phyloP scores from a whole-genome alignment of 2,329 filamentous ascomycete genomes.

The Zymoseptoria tritici region DNA sequence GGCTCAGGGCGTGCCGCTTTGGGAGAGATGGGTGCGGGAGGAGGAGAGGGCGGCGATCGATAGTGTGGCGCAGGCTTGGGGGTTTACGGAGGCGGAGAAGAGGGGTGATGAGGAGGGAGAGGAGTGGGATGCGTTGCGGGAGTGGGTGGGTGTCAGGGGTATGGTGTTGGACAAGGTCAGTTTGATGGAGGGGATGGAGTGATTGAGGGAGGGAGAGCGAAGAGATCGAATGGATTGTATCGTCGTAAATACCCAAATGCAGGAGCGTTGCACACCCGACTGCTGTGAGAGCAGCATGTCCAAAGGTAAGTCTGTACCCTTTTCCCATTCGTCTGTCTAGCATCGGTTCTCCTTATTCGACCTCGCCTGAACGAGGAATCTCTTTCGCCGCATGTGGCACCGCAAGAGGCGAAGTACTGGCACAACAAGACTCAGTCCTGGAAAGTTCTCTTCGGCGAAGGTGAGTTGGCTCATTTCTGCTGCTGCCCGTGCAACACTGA shows the following conservation, averaged over 20 bases:
- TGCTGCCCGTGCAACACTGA: not conserved
- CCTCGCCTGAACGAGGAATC: too few relatives aligned
- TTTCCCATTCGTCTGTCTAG: not conserved
- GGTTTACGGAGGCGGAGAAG: slow-evolving; percentile 72
- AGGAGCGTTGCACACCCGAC: not conserved
- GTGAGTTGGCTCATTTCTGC: not conserved
- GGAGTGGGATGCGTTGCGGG: slow-evolving; percentile 79
- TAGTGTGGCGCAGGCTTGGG: slow-evolving; percentile 80
- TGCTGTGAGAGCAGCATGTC: not conserved
- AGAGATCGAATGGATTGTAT: not conserved
- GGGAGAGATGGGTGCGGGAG: slow-evolving; percentile 78
- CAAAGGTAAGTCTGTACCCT: not conserved
- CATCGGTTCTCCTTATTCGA: too few relatives aligned
- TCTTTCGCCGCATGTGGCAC: too few relatives aligned
- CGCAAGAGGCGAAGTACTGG: too few relatives aligned
- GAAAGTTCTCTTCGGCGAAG: too few relatives aligned
- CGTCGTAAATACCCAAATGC: not conserved
- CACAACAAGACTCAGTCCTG: too few relatives aligned
- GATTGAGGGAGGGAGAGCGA: slow-evolving; percentile 8
- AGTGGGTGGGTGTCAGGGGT: slow-evolving; percentile 72
- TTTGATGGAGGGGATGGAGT: slow-evolving; percentile 89
- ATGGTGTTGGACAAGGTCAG: slow-evolving; percentile 88
- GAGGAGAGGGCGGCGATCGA: slow-evolving; percentile 85
- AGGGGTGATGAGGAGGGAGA: slow-evolving; percentile 84
- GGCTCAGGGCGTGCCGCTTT: slow-evolving; percentile 71